phyloP scores from a whole-genome alignment of 164 flowering plant species.

The Euptelea pleiosperma region DNA sequence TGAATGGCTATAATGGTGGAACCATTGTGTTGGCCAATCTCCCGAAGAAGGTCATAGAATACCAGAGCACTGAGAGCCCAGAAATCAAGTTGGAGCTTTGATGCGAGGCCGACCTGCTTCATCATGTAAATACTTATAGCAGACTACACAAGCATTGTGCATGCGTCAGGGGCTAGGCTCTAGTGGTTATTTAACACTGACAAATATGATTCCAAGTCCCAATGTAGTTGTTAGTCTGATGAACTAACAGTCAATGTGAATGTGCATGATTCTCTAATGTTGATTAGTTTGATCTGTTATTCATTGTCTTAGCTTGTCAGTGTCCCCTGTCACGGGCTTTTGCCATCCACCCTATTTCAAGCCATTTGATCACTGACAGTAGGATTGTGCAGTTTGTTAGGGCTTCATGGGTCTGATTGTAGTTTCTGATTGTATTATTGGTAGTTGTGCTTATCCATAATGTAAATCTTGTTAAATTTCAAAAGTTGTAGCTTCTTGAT shows the following conservation, averaged over 20 bases:
- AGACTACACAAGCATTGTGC: background rate
- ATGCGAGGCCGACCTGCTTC: constrained; percentile 5
- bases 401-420: too few relatives aligned
- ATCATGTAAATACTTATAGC: constrained; percentile 3
- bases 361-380: too few relatives aligned
- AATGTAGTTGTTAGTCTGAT: too few relatives aligned
- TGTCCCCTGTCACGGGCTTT: too few relatives aligned
- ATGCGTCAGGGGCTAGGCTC: background rate
- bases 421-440: too few relatives aligned
- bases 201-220: too few relatives aligned
- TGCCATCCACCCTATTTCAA: too few relatives aligned
- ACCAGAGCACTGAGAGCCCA: constrained; percentile 11
- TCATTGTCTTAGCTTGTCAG: too few relatives aligned
- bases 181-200: background rate
- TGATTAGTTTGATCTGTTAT: constrained; percentile 3
- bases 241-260: too few relatives aligned
- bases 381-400: too few relatives aligned
- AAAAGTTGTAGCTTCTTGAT: background rate
- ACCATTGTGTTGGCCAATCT: constrained; percentile 31
- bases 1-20: constrained; percentile 75
- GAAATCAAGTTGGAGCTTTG: constrained; percentile 41
- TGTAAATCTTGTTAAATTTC: too few relatives aligned
- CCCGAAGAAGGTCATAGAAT: constrained; percentile 32
- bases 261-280: too few relatives aligned
- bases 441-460: background rate